Conservation (phyloP, 2,329 filamentous ascomycete species). For the Macrophomina tecta region DNA sequence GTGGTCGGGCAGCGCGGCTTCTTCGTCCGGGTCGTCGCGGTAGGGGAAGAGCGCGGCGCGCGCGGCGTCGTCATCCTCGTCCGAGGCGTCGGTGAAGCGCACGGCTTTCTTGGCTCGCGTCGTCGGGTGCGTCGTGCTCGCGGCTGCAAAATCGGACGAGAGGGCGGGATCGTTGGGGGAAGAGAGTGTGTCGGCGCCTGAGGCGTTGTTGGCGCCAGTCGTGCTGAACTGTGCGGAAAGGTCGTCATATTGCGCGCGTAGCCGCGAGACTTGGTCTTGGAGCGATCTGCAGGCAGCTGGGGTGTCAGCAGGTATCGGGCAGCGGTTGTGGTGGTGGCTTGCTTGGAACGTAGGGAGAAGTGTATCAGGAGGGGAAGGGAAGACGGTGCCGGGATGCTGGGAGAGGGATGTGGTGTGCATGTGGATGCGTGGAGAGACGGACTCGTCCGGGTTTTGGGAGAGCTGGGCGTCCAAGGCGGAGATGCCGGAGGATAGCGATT, state of each 20-base stretch:
- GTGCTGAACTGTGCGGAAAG: constrained; percentile 81
- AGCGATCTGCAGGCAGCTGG: constrained; percentile 49
- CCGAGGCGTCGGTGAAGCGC: constrained; percentile 72
- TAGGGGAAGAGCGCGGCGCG: constrained; percentile 71
- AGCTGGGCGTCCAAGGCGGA: constrained; percentile 70
- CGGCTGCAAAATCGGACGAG: constrained; percentile 42
- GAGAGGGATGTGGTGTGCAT: not conserved
- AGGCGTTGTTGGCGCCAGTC: constrained; percentile 54
- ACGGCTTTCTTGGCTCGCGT: constrained; percentile 68
- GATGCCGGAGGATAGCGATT: constrained; percentile 83
- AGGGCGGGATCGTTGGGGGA: constrained; percentile 52
- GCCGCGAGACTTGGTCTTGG: constrained; percentile 68
- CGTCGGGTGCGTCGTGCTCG: constrained; percentile 35
- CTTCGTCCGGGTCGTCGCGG: constrained; percentile 68
- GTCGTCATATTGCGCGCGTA: constrained; percentile 77
- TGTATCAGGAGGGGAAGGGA: constrained; percentile 7
- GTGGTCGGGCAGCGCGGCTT: constrained; percentile 55
- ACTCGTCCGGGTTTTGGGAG: constrained; percentile 64
- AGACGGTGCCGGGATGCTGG: constrained; percentile 18
- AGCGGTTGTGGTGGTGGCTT: constrained; percentile 17
- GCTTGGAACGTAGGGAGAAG: constrained; percentile 23
- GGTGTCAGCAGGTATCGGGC: constrained; percentile 12
- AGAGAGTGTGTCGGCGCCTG: constrained; percentile 45
- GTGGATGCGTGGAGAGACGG: constrained; percentile 29
- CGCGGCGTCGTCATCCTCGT: constrained; percentile 50